Evolutionary conservation across 331 rosid genomes (phyloP).

Genomic region (Arachis monticola): DNA sequence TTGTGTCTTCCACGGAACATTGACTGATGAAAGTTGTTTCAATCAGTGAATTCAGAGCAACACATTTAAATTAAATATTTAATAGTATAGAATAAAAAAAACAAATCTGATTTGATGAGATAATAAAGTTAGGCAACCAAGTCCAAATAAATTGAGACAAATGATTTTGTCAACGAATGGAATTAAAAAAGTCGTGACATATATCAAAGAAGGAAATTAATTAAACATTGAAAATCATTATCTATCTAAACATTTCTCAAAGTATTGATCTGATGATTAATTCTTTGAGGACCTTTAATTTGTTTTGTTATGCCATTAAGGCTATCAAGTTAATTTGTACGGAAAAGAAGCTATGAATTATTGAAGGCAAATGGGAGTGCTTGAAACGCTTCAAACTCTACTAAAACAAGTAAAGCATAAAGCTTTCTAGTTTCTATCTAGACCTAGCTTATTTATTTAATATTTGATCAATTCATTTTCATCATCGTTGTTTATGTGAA

Average conservation of each 20-base stretch:
- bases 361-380: neutral
- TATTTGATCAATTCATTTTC: neutral
- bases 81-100: neutral
- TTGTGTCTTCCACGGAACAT: conserved; percentile 1
- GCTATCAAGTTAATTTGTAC: neutral
- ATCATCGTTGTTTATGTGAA: conserved; percentile 4
- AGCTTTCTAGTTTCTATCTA: neutral
- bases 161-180: neutral
- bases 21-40: neutral
- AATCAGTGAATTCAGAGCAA: neutral
- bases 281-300: too few relatives aligned
- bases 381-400: conserved; percentile 19
- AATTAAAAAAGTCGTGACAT: too few relatives aligned
- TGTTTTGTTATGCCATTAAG: neutral
- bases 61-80: neutral
- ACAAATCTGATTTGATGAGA: neutral
- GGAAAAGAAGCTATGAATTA: neutral
- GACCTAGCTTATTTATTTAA: conserved; percentile 3
- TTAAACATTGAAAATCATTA: too few relatives aligned
- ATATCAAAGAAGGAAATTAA: too few relatives aligned
- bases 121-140: neutral
- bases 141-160: neutral
- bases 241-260: neutral
- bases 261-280: neutral
- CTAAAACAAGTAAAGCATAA: neutral